Percentiles rank a stretch among this genome's conserved stretches.
These are phyloP conservation scores for Fraxinus americana DNA, from an alignment of 257 asterid genomes.

Conservation along the genomic window DNA sequence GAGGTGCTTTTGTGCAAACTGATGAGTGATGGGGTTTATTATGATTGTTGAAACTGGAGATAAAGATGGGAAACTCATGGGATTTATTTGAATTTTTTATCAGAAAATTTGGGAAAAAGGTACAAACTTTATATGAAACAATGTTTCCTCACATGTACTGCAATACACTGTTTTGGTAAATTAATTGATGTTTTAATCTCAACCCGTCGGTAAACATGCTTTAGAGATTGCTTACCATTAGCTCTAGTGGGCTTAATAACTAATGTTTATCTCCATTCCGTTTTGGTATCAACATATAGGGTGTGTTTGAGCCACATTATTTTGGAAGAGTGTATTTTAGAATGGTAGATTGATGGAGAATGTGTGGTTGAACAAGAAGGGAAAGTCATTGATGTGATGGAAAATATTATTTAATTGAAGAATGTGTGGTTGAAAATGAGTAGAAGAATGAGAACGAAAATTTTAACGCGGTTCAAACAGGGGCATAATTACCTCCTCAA, in stretches of 20 bases:
- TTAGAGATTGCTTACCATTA: neutral
- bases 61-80: neutral
- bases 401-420: too few species aligned
- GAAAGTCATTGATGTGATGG: too few species aligned
- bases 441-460: too few species aligned
- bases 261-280: neutral
- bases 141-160: neutral
- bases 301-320: too few species aligned
- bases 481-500: neutral
- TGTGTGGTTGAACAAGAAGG: too few species aligned
- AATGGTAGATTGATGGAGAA: too few species aligned
- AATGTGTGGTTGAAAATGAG: too few species aligned
- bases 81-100: neutral
- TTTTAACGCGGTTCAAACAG: too few species aligned
- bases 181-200: neutral
- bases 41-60: conserved; percentile 1
- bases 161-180: neutral
- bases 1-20: neutral
- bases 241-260: neutral
- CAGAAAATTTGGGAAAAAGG: too few species aligned
- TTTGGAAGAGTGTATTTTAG: too few species aligned
- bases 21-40: neutral
- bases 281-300: neutral
- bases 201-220: neutral
- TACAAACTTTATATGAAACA: neutral